Conservation (phyloP, 2,329 filamentous ascomycete genomes). For the Colletotrichum karsti region DNA sequence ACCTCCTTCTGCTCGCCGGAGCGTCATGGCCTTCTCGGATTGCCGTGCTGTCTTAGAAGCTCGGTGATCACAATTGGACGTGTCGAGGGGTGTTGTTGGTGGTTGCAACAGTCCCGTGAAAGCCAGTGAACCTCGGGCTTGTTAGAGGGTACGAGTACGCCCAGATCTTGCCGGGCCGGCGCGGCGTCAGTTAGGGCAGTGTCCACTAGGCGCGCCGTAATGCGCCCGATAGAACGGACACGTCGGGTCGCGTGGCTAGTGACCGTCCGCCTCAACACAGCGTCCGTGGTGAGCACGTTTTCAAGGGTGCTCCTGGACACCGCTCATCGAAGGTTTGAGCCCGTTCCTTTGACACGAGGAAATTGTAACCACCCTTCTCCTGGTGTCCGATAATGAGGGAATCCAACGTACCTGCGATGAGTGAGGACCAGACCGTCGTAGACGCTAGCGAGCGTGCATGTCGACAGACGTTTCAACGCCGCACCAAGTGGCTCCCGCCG, state of each 20-base stretch:
- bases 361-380: not conserved
- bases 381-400: conserved; percentile 1
- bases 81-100: not conserved
- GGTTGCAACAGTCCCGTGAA: not conserved
- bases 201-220: not conserved
- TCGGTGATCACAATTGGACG: not conserved
- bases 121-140: not conserved
- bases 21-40: not conserved
- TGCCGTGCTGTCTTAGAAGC: not conserved
- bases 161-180: conserved; percentile 7
- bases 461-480: conserved; percentile 7
- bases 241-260: not conserved
- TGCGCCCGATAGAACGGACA: conserved; percentile 1
- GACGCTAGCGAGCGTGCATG: conserved; percentile 2
- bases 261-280: not conserved
- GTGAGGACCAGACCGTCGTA: not conserved
- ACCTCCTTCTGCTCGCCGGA: not conserved
- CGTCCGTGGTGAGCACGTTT: not conserved
- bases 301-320: not conserved
- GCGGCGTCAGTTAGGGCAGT: not conserved
- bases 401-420: not conserved
- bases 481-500: conserved; percentile 9
- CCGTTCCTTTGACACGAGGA: not conserved
- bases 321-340: conserved; percentile 1
- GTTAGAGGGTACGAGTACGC: not conserved